phyloP scores from a whole-genome alignment of 1,284 basidiomycete species.

The Ganoderma leucocontextum region DNA sequence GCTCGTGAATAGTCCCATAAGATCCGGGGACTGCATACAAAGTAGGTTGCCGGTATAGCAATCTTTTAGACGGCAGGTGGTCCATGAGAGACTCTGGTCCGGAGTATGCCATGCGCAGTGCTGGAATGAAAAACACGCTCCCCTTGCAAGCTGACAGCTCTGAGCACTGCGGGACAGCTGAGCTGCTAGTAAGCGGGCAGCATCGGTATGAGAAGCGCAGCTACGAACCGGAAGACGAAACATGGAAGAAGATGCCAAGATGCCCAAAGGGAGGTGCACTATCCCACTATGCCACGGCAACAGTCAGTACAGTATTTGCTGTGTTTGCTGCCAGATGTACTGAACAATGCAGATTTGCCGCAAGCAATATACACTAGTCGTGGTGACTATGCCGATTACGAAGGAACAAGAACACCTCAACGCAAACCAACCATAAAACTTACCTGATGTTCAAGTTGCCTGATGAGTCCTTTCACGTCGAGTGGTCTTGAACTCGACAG shows the following conservation, averaged over 20 bases:
- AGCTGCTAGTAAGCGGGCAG: background rate
- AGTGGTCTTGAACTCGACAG: too few species aligned
- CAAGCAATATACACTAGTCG: background rate
- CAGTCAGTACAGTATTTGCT: background rate
- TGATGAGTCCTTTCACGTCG: background rate
- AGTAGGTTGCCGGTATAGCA: slow-evolving; percentile 22
- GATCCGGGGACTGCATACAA: slow-evolving; percentile 14
- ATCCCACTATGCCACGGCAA: background rate
- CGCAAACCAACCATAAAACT: background rate
- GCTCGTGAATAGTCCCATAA: slow-evolving; percentile 2
- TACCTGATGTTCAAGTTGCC: too few species aligned
- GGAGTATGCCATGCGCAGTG: slow-evolving; percentile 18
- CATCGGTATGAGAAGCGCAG: slow-evolving; percentile 1
- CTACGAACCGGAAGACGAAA: background rate
- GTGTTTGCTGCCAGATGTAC: background rate
- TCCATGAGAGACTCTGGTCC: slow-evolving; percentile 20
- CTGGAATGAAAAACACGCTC: background rate
- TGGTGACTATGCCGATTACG: background rate
- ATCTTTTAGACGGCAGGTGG: slow-evolving; percentile 21
- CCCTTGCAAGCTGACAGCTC: background rate
- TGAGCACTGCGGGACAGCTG: background rate
- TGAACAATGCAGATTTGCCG: background rate
- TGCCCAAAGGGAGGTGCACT: background rate
- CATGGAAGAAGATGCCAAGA: background rate
- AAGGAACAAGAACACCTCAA: background rate